Evolutionary conservation across 2,329 filamentous ascomycete genomes (phyloP).

Genomic region (Beauveria brongniartii): DNA sequence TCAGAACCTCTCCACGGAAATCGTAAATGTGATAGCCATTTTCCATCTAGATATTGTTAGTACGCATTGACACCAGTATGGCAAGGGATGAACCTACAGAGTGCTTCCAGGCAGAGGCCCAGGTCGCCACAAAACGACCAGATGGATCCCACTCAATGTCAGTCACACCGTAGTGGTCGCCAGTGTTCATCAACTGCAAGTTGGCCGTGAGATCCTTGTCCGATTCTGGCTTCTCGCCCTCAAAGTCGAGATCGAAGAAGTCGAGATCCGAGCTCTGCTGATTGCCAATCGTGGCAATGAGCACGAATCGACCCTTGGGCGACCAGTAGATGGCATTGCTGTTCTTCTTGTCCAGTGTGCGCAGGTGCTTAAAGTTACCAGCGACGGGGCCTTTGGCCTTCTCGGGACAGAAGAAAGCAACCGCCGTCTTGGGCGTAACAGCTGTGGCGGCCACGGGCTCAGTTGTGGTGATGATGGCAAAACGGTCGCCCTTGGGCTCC

Average conservation of each 20-base stretch:
- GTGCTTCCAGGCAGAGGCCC: constrained; percentile 93
- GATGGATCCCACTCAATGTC: constrained; percentile 98
- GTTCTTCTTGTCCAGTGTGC: constrained; percentile 97
- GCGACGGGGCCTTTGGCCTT: constrained; percentile 74
- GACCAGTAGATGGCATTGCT: constrained; percentile 99
- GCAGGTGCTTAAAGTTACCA: constrained; percentile 94
- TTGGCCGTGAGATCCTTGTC: constrained; percentile 95
- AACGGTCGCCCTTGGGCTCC: constrained; percentile 96
- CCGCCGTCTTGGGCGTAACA: constrained; percentile 86
- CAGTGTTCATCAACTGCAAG: constrained; percentile 86
- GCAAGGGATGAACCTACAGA: constrained; percentile 52
- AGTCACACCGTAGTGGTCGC: constrained; percentile 94
- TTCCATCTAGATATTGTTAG: constrained; percentile 66
- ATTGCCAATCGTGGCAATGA: constrained; percentile 87
- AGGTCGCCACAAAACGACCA: constrained; percentile 87
- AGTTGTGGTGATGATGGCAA: constrained; percentile 91
- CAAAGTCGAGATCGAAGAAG: constrained; percentile 96
- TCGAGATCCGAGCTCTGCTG: constrained; percentile 92
- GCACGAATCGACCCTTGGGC: constrained; percentile 87
- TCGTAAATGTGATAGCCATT: constrained; percentile 98
- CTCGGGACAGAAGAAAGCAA: constrained; percentile 94
- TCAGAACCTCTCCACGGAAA: constrained; percentile 81
- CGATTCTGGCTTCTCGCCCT: constrained; percentile 87
- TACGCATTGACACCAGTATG: neutral
- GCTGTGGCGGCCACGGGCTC: constrained; percentile 72